These are phyloP conservation scores for Plasmodium gaboni DNA, from an alignment of 169 alveolate species.

Conservation along the genomic window DNA sequence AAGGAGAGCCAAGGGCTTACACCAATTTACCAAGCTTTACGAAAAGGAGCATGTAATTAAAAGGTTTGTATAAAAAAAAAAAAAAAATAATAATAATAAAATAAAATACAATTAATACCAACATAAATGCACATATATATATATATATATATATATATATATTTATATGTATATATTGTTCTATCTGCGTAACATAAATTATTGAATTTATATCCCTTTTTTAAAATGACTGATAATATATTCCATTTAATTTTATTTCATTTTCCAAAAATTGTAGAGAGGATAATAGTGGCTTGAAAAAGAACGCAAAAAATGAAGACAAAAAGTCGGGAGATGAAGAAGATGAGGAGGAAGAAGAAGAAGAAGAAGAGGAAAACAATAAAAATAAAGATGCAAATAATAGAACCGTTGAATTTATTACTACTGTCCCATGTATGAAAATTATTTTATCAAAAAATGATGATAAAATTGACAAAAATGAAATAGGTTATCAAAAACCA, in stretches of 20 bases:
- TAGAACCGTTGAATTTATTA: constrained; percentile 54
- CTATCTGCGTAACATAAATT: too few species aligned
- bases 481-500: constrained; percentile 69
- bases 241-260: not conserved
- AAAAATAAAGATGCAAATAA: constrained; percentile 38
- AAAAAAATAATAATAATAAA: too few species aligned
- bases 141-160: constrained; percentile 2
- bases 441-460: constrained; percentile 64
- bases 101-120: not conserved
- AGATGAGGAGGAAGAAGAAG: constrained; percentile 29
- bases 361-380: constrained; percentile 36
- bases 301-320: constrained; percentile 18
- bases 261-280: not conserved
- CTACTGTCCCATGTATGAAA: constrained; percentile 73
- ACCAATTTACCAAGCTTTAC: constrained; percentile 54
- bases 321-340: constrained; percentile 21
- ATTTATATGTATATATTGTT: not conserved
- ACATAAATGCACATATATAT: not conserved
- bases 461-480: constrained; percentile 43
- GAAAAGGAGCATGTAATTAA: constrained; percentile 65
- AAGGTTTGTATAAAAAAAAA: constrained; percentile 13
- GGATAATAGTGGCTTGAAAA: constrained; percentile 30
- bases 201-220: too few species aligned
- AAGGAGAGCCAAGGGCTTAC: constrained; percentile 67
- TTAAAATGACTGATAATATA: not conserved